Base-by-base conservation (phyloP, 1,139 yeast species). In the Suhomyces terraborum region DNA sequence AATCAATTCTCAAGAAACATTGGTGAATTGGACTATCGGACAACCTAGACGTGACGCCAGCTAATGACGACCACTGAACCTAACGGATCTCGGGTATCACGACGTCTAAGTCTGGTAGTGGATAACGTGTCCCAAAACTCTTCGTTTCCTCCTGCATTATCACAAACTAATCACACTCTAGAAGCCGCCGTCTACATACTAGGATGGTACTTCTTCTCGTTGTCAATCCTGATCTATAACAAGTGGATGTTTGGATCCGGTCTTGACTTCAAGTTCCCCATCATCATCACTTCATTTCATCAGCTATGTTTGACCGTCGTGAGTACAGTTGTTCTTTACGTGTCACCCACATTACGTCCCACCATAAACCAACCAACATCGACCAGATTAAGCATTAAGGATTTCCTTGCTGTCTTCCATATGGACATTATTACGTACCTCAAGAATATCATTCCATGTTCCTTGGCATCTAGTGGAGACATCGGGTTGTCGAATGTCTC, bases 161-260 rank as follows among this genome's bases (percentile, higher is more conserved):
- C 24, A 38, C 38, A 18, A 32, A 7, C 35, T 2, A 24, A 24
- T 4, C 25, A 26, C n/a, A 41, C 38, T 18, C 13, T 43, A 19
- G 48, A 47, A 26, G 44, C 56, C 8, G 43, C 40, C n/a, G 29
- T 45, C 22, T 73, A 69, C 53, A 72, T 72, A 24, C 44, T 56
- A 9, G 78, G 77, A 53, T 67, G 71, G 87, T 80, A 80, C 54
- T 44, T 71, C 13, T 81, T 81, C 48, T 84, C 95, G 10, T 73
- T 88, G 45, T 65, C 88, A 10, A 79, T 91, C 22, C 85, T 95
- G n/a, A 72, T 91, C 25, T 93, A 93, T 67, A 93, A 93, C 69
- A 93, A 91, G 64, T 91, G 97, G 97, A 91, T 93, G 96, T 93
- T 91, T 66, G 91, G 94, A 31, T 35, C 74, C 63, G 59, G 88